Evolutionary conservation across 768 basidiomycete species (phyloP).

Genomic region (Russula ochroleuca): DNA sequence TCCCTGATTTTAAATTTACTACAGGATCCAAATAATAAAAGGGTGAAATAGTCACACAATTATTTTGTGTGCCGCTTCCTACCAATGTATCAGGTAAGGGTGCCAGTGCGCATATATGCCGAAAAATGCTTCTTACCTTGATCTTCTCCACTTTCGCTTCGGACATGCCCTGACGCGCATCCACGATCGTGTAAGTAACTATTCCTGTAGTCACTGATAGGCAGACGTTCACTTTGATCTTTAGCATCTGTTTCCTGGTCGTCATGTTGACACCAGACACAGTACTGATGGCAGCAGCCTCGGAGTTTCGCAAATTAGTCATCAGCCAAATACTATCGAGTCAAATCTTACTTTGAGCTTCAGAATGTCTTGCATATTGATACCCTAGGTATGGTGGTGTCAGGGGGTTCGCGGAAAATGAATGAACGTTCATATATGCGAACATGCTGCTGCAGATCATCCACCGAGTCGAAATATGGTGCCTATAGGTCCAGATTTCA

Average conservation of each 20-base stretch:
- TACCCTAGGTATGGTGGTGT: constrained; percentile 53
- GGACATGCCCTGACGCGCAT: constrained; percentile 72
- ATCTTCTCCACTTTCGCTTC: constrained; percentile 98
- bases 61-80: constrained; percentile 91
- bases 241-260: constrained; percentile 81
- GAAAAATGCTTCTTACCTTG: constrained; percentile 48
- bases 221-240: constrained; percentile 69
- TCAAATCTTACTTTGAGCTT: constrained; percentile 69
- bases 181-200: constrained; percentile 9
- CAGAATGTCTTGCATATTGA: constrained; percentile 91
- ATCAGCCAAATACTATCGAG: constrained; percentile 21
- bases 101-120: constrained; percentile 10
- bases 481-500: constrained; percentile 19
- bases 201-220: too few species aligned
- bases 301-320: constrained; percentile 3
- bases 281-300: constrained; percentile 81
- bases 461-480: constrained; percentile 32
- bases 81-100: too few species aligned
- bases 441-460: constrained; percentile 35
- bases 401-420: neutral
- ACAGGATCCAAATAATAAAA: neutral
- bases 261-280: constrained; percentile 89
- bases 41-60: constrained; percentile 43
- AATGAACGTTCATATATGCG: constrained; percentile 19
- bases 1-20: constrained; percentile 47